Percentiles rank a stretch among this genome's conserved stretches.
These are phyloP conservation scores for Epichloe aotearoae DNA, from an alignment of 2,329 filamentous ascomycete species.

Conservation along the genomic window DNA sequence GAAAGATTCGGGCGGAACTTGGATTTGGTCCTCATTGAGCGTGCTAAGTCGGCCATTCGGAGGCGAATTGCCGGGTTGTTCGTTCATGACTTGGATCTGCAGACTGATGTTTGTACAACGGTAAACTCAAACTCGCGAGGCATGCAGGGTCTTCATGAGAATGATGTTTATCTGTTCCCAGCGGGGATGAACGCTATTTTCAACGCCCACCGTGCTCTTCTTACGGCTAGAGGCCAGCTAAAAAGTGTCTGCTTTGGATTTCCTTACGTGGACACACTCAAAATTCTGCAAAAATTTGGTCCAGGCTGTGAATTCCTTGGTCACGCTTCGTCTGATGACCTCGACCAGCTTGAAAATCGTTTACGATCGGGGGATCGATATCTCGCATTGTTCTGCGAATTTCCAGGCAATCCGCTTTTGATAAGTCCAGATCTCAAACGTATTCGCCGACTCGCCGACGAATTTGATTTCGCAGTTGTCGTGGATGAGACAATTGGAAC, in stretches of 20 bases:
- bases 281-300: constrained; percentile 89
- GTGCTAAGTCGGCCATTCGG: constrained; percentile 75
- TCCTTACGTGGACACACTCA: constrained; percentile 91
- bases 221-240: constrained; percentile 46
- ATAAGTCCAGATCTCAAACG: constrained; percentile 70
- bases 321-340: constrained; percentile 58
- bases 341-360: constrained; percentile 69
- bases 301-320: constrained; percentile 84
- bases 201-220: constrained; percentile 64
- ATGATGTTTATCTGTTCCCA: constrained; percentile 81
- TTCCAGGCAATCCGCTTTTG: constrained; percentile 83
- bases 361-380: constrained; percentile 62
- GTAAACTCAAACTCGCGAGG: constrained; percentile 35
- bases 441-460: constrained; percentile 67
- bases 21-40: constrained; percentile 61
- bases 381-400: constrained; percentile 83
- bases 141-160: constrained; percentile 56
- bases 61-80: constrained; percentile 81
- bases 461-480: constrained; percentile 78
- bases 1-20: constrained; percentile 90
- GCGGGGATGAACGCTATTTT: constrained; percentile 94
- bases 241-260: constrained; percentile 94
- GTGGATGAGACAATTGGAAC: constrained; percentile 96
- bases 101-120: constrained; percentile 11
- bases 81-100: constrained; percentile 50